Conservation (phyloP, 73 alveolate species). For the Urostyla sp. region DNA sequence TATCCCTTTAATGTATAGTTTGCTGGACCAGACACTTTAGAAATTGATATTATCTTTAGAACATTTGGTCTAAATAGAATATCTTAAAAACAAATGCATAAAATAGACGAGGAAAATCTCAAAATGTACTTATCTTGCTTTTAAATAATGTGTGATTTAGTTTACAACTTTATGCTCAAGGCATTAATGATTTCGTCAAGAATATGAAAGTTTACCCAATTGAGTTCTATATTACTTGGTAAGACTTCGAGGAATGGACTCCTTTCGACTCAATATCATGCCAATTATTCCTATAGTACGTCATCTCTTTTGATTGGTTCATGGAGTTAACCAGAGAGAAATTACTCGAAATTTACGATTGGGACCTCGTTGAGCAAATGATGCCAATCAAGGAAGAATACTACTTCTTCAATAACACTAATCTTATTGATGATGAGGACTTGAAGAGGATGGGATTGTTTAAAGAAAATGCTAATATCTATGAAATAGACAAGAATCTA, state of each 20-base stretch:
- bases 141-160: neutral
- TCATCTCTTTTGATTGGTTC: constrained; percentile 59
- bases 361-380: constrained; percentile 36
- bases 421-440: constrained; percentile 35
- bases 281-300: constrained; percentile 11
- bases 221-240: constrained; percentile 72
- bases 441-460: constrained; percentile 37
- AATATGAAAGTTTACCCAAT: constrained; percentile 71
- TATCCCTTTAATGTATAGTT: constrained; percentile 14
- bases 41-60: constrained; percentile 74
- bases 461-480: constrained; percentile 41
- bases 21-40: constrained; percentile 70
- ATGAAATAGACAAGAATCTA: constrained; percentile 6
- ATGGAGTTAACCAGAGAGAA: constrained; percentile 25
- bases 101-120: constrained; percentile 69
- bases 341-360: constrained; percentile 36
- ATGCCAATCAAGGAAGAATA: constrained; percentile 15
- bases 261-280: constrained; percentile 69
- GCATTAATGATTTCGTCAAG: constrained; percentile 79
- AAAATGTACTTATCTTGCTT: constrained; percentile 1
- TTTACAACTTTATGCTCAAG: constrained; percentile 73
- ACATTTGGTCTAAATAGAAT: constrained; percentile 71
- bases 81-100: constrained; percentile 54
- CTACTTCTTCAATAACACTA: neutral
- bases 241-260: constrained; percentile 75